Evolutionary conservation across 1,284 basidiomycete species (phyloP).

Genomic region (Grifola frondosa): DNA sequence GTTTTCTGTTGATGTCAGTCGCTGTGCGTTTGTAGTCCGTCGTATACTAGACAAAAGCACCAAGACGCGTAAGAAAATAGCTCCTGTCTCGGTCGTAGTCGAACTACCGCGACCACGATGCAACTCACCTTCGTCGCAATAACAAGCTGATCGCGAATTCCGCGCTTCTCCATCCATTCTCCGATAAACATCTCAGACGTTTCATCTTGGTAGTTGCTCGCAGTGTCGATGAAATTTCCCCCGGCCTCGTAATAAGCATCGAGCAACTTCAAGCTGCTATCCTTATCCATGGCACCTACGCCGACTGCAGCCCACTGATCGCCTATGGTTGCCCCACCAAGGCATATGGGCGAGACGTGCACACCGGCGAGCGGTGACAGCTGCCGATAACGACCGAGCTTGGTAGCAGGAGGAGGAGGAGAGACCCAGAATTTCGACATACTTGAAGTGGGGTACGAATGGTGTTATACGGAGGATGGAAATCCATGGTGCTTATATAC

Average conservation of each 20-base stretch:
- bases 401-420: constrained; percentile 1
- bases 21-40: constrained; percentile 29
- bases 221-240: constrained; percentile 57
- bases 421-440: constrained; percentile 15
- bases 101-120: no score
- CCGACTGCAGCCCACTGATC: constrained; percentile 37
- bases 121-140: constrained; percentile 52
- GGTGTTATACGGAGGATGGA: no score
- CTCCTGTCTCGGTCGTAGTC: no score
- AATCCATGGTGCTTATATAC: no score
- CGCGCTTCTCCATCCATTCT: constrained; percentile 53
- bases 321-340: constrained; percentile 51
- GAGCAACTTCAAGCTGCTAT: constrained; percentile 41
- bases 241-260: constrained; percentile 37
- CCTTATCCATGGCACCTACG: constrained; percentile 37
- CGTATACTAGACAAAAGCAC: constrained; percentile 34
- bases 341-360: constrained; percentile 45
- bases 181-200: constrained; percentile 54
- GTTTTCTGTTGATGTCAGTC: constrained; percentile 23
- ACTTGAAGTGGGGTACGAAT: no score
- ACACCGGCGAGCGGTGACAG: constrained; percentile 36
- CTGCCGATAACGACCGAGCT: constrained; percentile 41
- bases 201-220: constrained; percentile 38
- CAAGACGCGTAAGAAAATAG: not conserved
- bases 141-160: constrained; percentile 53